Base-by-base conservation (phyloP, 177 flowering plant species). In the Vitis hybrid region DNA sequence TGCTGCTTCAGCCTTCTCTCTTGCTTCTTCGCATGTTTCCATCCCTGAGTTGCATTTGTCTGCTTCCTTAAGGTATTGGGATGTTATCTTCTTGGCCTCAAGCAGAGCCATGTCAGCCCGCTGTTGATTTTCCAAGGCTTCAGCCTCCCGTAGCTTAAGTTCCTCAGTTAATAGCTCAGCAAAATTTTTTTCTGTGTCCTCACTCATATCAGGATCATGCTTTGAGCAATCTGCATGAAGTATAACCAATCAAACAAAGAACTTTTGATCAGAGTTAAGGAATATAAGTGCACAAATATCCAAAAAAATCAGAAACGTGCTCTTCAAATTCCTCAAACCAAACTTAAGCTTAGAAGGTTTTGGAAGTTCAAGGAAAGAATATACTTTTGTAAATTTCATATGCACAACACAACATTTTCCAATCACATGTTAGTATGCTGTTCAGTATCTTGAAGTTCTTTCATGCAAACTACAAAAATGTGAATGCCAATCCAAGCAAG, bases 21-120 rank as follows among this genome's bases (percentile, higher is more conserved):
- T 86, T 14, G 98, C 94, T 74, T 85, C 94, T 75, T 94, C 94
- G 65, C 98, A 92, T 9, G 97, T 94, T 73, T 89, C 97, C 94
- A 94, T 89, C 19, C 94, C 97, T 50, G 94, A 88, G 64, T 86
- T 94, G 85, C 98, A 94, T 72, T 94, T 94, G 83, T 92, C 97
- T 54, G 97, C 98, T 72, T 94, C 98, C 75, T 90, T 94, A 76
- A 89, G 97, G 72, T 88, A 91, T 51, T 86, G 91, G 45, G 97
- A 92, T 63, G 97, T 82, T 69, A 86, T 69, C 75, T 89, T 94
- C 82, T 94, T 92, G 2, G 97, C 97, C 80, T 90, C 97, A 0
- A 92, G 89, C 65, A 94, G 78, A 56, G 89, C 85, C 84, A 83
- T 81, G 65, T 93, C 91, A 17, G 90, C 92, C 23, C 80, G 89